A percentile compares a stretch with the other conserved stretches of the same genome.
These are phyloP conservation scores for Leishmania martiniquensis DNA, from an alignment of 208 protist species.

Conservation along the genomic window DNA sequence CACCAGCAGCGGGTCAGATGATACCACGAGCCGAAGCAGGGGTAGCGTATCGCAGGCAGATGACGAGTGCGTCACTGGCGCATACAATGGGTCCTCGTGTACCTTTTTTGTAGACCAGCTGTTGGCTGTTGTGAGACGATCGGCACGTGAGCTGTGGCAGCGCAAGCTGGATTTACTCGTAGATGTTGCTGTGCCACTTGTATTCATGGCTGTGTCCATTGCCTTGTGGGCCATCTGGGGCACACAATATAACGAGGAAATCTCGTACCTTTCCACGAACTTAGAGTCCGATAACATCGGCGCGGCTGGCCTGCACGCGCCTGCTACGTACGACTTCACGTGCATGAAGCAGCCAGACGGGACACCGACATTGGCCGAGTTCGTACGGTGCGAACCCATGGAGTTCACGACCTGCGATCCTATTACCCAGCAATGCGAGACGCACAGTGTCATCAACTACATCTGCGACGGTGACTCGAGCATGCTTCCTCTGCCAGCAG, in stretches of 20 bases:
- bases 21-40: not conserved
- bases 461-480: conserved; percentile 37
- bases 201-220: conserved; percentile 49
- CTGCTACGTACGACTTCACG: conserved; percentile 14
- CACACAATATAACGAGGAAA: conserved; percentile 13
- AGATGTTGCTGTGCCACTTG: conserved; percentile 42
- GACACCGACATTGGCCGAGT: not conserved
- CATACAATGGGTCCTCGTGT: not conserved
- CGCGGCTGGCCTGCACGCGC: conserved; percentile 8
- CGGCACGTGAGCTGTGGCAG: conserved; percentile 27
- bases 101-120: conserved; percentile 7
- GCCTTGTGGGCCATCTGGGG: conserved; percentile 36
- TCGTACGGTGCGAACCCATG: not conserved
- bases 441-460: not conserved
- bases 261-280: conserved; percentile 9
- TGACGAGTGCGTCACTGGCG: not conserved
- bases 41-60: not conserved
- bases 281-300: not conserved
- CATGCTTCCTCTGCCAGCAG: conserved; percentile 22
- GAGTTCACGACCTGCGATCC: not conserved
- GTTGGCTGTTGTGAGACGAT: conserved; percentile 35
- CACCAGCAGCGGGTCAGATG: not conserved
- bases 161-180: conserved; percentile 28
- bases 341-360: conserved; percentile 16
- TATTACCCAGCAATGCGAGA: not conserved